Base-by-base conservation (phyloP, 768 basidiomycete species). In the Auriscalpium vulgare region DNA sequence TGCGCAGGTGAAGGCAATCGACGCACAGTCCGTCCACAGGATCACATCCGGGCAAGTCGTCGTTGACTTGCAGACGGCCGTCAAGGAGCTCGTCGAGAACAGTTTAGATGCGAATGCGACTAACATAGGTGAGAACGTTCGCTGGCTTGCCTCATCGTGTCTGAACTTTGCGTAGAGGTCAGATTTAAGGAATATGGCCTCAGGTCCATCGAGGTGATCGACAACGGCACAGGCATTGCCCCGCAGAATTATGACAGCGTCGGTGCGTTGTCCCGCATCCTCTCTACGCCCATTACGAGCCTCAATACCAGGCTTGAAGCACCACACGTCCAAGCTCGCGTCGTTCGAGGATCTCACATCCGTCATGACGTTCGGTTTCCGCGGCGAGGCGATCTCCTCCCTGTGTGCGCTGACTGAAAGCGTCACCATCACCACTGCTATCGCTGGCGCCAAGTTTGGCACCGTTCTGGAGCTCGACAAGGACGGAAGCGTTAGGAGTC, bases 1-100 rank as follows among this genome's bases (percentile, higher is more conserved):
- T 29, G 29, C 29, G 29, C 29, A 29, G 29, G 40, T 81, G 59
- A 73, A 69, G 37, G 75, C 85, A 5, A 93, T 97, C 60, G 91
- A 95, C 64, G 71, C 73, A 3, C 70, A 77, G 5, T 90, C 94
- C 3, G 77, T 95, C 10, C 97, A 98, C 68, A 78, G 82, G 53
- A 90, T 99, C 53, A 90, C 94, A 0, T 92, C 92, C 2, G 95
- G 95, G 2, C 97, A 98, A 68, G 95, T 98, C 47, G 88, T 98
- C 1, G 78, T 95, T 29, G 93, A 97, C 67, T 80, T 98, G 1
- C 92, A 94, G 67, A 90, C 88, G 0, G 92, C 93, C 1, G 85
- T 97, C 56, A 99, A 98, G 68, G 97, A 99, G 69, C 82, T 98
- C 9, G 81, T 99, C 2, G 97, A 99, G 71, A 99, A 99, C 68